A percentile compares a stretch with the other conserved stretches of the same genome.
phyloP scores from a whole-genome alignment of 108 stramenopile species.

The Pseudonitzschia pungens region DNA sequence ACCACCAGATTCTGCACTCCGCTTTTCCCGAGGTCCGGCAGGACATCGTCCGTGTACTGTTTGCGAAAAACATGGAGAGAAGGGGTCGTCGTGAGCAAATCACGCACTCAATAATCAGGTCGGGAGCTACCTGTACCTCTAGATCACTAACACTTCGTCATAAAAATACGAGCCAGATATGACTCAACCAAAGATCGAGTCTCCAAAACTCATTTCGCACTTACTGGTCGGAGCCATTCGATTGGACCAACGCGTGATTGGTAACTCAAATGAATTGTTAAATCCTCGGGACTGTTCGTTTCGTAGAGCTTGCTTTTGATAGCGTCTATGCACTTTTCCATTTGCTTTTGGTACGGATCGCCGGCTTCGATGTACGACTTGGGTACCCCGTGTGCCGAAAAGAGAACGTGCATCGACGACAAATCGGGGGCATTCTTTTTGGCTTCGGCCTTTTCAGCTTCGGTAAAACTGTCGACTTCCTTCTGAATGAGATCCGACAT shows the following conservation, averaged over 20 bases:
- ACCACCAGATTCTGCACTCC: conserved; percentile 95
- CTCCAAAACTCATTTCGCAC: not conserved
- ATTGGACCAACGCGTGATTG: conserved; percentile 98
- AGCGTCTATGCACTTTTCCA: conserved; percentile 75
- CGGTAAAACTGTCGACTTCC: conserved; percentile 84
- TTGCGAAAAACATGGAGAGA: not conserved
- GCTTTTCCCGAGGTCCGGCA: conserved; percentile 83
- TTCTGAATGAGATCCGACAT: conserved; percentile 82
- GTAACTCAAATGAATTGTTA: conserved; percentile 84
- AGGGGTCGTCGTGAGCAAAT: not conserved
- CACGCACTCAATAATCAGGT: not conserved
- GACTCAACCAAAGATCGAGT: not conserved
- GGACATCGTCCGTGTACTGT: conserved; percentile 91
- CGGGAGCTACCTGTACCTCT: not conserved
- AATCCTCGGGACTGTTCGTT: conserved; percentile 32
- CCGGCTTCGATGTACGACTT: conserved; percentile 94
- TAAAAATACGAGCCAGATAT: not conserved
- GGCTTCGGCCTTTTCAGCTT: conserved; percentile 66
- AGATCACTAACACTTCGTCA: not conserved
- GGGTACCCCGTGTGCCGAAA: conserved; percentile 98
- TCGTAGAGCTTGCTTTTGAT: conserved; percentile 61
- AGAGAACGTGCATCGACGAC: conserved; percentile 80
- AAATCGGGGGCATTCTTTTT: conserved; percentile 48
- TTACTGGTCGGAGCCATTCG: conserved; percentile 93
- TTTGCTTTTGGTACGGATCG: conserved; percentile 96